Conservation (phyloP, 2,329 filamentous ascomycete species). For the Sordariomycetes sp. region DNA sequence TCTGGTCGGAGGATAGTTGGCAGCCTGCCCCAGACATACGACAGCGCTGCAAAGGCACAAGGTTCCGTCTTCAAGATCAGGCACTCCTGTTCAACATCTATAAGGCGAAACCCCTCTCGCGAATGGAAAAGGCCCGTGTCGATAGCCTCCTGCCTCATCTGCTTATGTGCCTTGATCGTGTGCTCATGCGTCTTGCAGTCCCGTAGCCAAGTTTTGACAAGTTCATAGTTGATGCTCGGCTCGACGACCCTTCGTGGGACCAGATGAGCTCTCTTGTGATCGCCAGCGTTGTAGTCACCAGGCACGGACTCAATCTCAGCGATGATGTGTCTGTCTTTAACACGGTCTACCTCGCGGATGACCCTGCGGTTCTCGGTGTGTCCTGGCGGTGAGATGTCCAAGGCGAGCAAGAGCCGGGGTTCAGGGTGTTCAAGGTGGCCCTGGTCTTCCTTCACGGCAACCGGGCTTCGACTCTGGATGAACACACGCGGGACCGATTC, state of each 20-base stretch:
- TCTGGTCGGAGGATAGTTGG: slow-evolving; percentile 2
- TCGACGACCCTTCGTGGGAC: slow-evolving; percentile 3
- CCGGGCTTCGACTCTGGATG: slow-evolving; percentile 6
- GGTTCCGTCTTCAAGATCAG: slow-evolving; percentile 3
- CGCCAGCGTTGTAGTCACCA: neutral
- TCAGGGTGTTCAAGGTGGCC: slow-evolving; percentile 3
- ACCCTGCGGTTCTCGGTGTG: slow-evolving; percentile 4
- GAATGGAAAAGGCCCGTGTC: slow-evolving; percentile 3
- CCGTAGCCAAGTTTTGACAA: slow-evolving; percentile 4
- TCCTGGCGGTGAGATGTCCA: slow-evolving; percentile 2
- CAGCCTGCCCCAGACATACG: slow-evolving; percentile 5
- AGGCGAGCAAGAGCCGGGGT: slow-evolving; percentile 4
- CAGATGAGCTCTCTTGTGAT: neutral
- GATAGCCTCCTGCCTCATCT: neutral
- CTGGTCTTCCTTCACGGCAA: slow-evolving; percentile 1
- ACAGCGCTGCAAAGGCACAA: slow-evolving; percentile 4
- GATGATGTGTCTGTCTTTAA: slow-evolving; percentile 6
- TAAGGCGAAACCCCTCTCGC: slow-evolving; percentile 5
- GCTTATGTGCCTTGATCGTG: neutral
- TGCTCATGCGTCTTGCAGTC: slow-evolving; percentile 4
- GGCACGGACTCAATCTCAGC: slow-evolving; percentile 6
- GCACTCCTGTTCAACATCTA: slow-evolving; percentile 5
- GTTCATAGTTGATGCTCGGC: neutral
- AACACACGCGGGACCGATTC: slow-evolving; percentile 1
- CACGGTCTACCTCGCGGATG: slow-evolving; percentile 5